phyloP scores from a whole-genome alignment of 2,329 filamentous ascomycete species.

The Eutypella sp. region DNA sequence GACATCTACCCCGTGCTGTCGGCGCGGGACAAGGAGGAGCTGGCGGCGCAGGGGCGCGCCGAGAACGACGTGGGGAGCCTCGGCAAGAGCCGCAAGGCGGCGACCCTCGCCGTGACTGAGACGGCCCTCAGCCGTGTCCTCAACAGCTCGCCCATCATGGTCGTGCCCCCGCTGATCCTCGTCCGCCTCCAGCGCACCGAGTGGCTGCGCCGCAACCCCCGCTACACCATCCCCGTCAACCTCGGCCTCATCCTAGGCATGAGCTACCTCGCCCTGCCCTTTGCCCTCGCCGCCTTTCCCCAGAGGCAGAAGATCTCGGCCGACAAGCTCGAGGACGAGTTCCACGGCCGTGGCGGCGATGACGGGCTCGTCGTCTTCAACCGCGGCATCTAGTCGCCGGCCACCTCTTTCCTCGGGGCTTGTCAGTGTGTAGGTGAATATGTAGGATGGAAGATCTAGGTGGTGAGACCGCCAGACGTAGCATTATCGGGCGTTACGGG shows the following conservation, averaged over 20 bases:
- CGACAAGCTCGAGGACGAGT: conserved; percentile 75
- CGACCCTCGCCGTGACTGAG: conserved; percentile 83
- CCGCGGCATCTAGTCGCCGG: conserved; percentile 65
- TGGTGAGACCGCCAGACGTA: too few relatives aligned
- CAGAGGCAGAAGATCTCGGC: conserved; percentile 80
- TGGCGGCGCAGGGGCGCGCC: conserved; percentile 52
- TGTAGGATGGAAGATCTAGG: too few relatives aligned
- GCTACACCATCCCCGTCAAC: conserved; percentile 77
- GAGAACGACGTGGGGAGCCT: conserved; percentile 65
- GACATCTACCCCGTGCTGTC: conserved; percentile 83
- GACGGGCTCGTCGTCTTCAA: conserved; percentile 92
- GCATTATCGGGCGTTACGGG: too few relatives aligned
- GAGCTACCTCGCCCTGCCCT: conserved; percentile 79
- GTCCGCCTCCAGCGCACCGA: conserved; percentile 77
- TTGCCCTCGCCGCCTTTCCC: conserved; percentile 88
- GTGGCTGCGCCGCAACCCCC: conserved; percentile 75
- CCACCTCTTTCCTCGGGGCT: too few relatives aligned
- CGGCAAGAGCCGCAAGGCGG: conserved; percentile 83
- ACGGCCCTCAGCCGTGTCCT: conserved; percentile 87
- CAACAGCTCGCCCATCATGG: conserved; percentile 96
- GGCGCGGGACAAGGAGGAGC: conserved; percentile 59
- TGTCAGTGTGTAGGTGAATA: too few relatives aligned
- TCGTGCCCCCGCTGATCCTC: conserved; percentile 80
- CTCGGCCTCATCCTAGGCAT: conserved; percentile 81
- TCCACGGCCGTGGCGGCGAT: conserved; percentile 73